Base-by-base conservation (phyloP, 768 basidiomycete genomes). In the Imleria badia region DNA sequence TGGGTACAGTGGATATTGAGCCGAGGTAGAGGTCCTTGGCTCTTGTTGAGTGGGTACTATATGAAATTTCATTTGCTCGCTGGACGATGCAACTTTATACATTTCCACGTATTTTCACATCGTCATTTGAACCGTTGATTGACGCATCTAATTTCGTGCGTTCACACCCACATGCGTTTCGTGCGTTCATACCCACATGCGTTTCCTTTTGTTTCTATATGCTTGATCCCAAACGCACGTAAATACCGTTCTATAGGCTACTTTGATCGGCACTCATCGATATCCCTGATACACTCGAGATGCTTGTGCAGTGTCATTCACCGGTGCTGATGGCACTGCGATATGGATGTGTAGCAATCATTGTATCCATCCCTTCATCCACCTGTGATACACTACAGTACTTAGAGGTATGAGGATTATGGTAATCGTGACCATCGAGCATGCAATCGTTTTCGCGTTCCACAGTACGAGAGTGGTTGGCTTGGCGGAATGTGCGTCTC, bases 1-100 rank as follows among this genome's bases (percentile, higher is more conserved):
- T 52, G 69, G 69, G 29, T 71, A 70, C 39, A 44, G 31, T 46
- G 64, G 66, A 29, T 72, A 71, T 38, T 66, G 36, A 49, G 17
- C 36, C 31, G 8, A 13, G 43, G 22, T 15, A 26, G 31, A 34
- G 29, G 30, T 20, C 23, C 43, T 15, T 49, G 47, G 41, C 12
- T 46, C 29, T 53, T 40, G 35, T 45, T 26, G 43, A 48, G 45
- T 31, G 34, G 45, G 39, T 19, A 26, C 13, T 43, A 60, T 40
- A 48, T 15, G 41, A 38, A 23, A n/a, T 38, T 59, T 50, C 45
- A 41, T 35, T 9, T 60, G 63, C 71, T 69, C 71, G 71, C 69
- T 71, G 69, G 67, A 59, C 67, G 59, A 71, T 49, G 67, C 69
- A 61, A 52, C 47, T 51, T 8, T 26, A 43, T 42, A 15, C 19